Evolutionary conservation across 192 early-diverging fungal species (phyloP).

Genomic region (Coemansia sp.): DNA sequence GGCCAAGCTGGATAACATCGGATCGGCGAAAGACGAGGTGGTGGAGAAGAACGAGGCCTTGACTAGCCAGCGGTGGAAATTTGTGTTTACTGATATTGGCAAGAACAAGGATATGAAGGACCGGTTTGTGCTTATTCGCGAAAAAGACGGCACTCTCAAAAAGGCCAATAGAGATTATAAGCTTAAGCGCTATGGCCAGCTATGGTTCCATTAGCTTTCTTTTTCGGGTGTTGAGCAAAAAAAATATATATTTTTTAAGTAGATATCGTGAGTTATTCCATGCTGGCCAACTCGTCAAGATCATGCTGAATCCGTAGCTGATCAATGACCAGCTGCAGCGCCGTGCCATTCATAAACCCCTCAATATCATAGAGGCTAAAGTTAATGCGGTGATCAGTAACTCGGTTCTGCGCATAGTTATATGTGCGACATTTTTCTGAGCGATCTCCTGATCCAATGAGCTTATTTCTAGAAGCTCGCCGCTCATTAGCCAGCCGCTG

Average conservation of each 20-base stretch:
- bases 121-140: conserved; percentile 57
- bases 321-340: conserved; percentile 47
- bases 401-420: conserved; percentile 76
- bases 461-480: conserved; percentile 59
- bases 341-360: conserved; percentile 58
- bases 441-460: conserved; percentile 68
- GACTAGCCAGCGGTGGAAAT: conserved; percentile 55
- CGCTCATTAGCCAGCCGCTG: conserved; percentile 58
- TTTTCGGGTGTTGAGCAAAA: conserved; percentile 3
- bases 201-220: conserved; percentile 35
- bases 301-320: conserved; percentile 54
- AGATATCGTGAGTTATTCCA: conserved; percentile 8
- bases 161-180: conserved; percentile 49
- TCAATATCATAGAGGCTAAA: conserved; percentile 69
- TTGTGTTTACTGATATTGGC: conserved; percentile 60
- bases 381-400: conserved; percentile 81
- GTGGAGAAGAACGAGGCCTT: conserved; percentile 35
- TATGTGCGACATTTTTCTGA: conserved; percentile 84
- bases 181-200: conserved; percentile 44
- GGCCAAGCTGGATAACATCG: conserved; percentile 22
- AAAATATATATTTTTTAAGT: conserved; percentile 3
- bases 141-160: conserved; percentile 60
- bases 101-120: conserved; percentile 51
- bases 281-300: conserved; percentile 46
- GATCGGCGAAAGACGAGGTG: conserved; percentile 27